Evolutionary conservation across 192 early-diverging fungal species (phyloP).

Genomic region (Coemansia sp.): DNA sequence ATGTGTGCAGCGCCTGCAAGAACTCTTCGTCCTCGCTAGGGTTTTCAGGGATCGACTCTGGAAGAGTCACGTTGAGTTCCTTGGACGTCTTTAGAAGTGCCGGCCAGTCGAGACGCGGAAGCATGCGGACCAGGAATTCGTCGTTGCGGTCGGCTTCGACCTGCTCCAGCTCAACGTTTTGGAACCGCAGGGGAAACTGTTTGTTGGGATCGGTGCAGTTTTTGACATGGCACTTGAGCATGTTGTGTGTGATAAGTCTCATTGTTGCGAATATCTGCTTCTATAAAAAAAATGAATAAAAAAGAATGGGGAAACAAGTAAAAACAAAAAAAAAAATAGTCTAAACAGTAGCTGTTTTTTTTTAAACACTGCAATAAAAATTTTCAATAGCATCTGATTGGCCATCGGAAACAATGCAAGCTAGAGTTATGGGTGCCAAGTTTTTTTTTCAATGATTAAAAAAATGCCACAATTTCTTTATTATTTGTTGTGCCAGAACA

Average conservation of each 20-base stretch:
- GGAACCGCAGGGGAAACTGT: conserved; percentile 89
- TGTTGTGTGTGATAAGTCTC: conserved; percentile 97
- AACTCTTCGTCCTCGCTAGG: conserved; percentile 48
- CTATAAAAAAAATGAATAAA: background rate
- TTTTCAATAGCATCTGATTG: background rate
- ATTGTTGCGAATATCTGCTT: conserved; percentile 30
- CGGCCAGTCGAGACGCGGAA: conserved; percentile 79
- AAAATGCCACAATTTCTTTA: background rate
- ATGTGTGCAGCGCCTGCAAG: conserved; percentile 73
- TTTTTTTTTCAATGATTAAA: background rate
- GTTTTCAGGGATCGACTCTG: conserved; percentile 28
- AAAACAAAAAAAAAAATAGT: conserved; percentile 14
- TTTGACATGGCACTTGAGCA: conserved; percentile 98
- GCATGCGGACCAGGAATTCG: conserved; percentile 80
- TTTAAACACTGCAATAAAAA: background rate
- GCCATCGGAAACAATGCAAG: background rate
- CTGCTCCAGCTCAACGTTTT: conserved; percentile 80
- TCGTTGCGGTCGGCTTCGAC: conserved; percentile 86
- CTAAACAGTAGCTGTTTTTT: conserved; percentile 1
- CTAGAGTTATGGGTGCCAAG: background rate
- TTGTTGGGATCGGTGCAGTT: conserved; percentile 78
- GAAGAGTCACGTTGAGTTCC: conserved; percentile 56
- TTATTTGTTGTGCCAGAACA: conserved; percentile 84
- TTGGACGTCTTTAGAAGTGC: conserved; percentile 66
- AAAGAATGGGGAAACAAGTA: background rate